A percentile compares a stretch with the other conserved stretches of the same genome.
These are phyloP conservation scores for Coniochaeta ligniaria DNA, from an alignment of 2,329 filamentous ascomycete genomes.

Conservation along the genomic window DNA sequence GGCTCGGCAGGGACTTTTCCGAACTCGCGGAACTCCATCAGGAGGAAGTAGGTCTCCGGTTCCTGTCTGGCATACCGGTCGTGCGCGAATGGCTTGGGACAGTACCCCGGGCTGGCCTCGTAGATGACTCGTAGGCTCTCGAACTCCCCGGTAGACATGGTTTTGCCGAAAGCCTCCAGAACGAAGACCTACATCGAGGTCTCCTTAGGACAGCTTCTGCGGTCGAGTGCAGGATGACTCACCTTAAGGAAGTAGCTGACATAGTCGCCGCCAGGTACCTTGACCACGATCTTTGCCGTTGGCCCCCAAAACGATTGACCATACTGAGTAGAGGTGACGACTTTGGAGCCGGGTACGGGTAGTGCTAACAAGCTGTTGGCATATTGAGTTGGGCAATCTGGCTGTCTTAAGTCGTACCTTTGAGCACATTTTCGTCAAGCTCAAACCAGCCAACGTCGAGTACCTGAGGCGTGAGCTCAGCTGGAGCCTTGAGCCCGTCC, in stretches of 20 bases:
- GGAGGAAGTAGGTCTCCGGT: conserved; percentile 7
- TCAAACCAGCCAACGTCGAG: not conserved
- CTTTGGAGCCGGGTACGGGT: not conserved
- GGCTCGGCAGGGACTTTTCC: conserved; percentile 4
- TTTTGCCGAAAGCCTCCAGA: not conserved
- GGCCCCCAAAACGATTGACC: conserved; percentile 9
- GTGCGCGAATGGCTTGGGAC: conserved; percentile 6
- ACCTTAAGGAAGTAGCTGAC: conserved; percentile 8
- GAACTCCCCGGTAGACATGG: conserved; percentile 9
- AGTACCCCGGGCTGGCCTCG: conserved; percentile 4
- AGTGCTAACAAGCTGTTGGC: not conserved
- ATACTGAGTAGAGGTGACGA: not conserved
- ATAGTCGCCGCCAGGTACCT: conserved; percentile 1
- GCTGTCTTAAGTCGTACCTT: not conserved
- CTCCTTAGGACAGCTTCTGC: not conserved
- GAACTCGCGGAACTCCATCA: conserved; percentile 9
- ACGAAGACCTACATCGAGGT: not conserved
- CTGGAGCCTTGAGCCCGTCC: too few species aligned
- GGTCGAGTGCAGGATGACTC: not conserved
- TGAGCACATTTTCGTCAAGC: conserved; percentile 1
- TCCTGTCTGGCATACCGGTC: conserved; percentile 2
- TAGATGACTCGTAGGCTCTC: conserved; percentile 10
- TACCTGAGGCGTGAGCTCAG: not conserved
- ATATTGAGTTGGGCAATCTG: not conserved
- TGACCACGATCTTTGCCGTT: conserved; percentile 6